Base-by-base conservation (phyloP, 2,329 filamentous ascomycete species). In the Graphiopsis chlorocephala region DNA sequence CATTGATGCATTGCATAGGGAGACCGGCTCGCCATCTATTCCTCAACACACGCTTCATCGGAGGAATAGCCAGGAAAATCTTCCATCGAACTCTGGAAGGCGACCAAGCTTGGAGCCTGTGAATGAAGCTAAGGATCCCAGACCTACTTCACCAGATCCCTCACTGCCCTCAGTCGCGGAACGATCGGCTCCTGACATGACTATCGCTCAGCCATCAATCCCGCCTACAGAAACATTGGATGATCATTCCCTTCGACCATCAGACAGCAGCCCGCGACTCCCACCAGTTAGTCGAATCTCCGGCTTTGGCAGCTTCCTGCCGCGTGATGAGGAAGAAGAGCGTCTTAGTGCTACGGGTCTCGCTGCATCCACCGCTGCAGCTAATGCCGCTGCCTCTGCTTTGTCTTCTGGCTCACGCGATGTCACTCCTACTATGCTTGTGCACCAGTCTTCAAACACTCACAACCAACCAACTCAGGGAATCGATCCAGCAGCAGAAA, bases 1-100 rank as follows among this genome's bases (percentile, higher is more conserved):
- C 67, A 73, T 86, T 65, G 86, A 88, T 68, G 82, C 83, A 25
- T 53, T 71, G 45, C 68, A 70, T n/a, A 55, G 68, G 20, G 68
- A 69, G 14, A 45, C 25, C 15, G 57, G 45, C n/a, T 64, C 63
- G 15, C 57, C 63, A 17, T 33, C 60, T 4, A 4, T 31, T 5
- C 5, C 38, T 14, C 57, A 60, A 26, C 20, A 47, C 12, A 23
- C 57, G 7, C 38, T 48, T 31, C n/a, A 25, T 38, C 35, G 26
- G 8, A 23, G 33, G 26, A 60, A 48, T 25, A 47, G 57, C n/a
- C 57, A 47, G 10, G 57, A 48, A 60, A 68, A 23, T 50, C 26
- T 50, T 17, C 38, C 38, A 7, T 53, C 50, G 4, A 29, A 15
- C 17, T 53, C 50, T 4, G 53, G 53, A 26, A 23, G 53, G 20